These are phyloP conservation scores for Eucommia ulmoides DNA, from an alignment of 257 asterid genomes.

Conservation along the genomic window DNA sequence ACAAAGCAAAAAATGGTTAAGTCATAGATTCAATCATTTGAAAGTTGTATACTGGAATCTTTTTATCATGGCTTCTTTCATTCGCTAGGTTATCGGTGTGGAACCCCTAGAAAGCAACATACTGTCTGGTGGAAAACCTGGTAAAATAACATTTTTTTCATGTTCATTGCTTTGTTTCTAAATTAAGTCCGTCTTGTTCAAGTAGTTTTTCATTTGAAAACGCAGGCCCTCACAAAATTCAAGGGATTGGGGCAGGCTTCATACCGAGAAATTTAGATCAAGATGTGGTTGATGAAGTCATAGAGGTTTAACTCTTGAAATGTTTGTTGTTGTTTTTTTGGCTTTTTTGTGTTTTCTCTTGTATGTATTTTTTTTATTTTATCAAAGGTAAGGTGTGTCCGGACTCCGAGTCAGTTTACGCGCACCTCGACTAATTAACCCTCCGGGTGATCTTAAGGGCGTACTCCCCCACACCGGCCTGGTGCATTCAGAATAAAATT, in stretches of 20 bases:
- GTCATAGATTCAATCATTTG: conserved; percentile 12
- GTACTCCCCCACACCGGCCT: too few relatives aligned
- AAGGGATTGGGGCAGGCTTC: conserved; percentile 99
- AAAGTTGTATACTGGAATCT: too few relatives aligned
- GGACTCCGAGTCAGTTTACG: too few relatives aligned
- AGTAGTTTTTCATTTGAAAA: conserved; percentile 54
- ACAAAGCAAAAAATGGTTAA: too few relatives aligned
- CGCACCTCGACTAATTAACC: too few relatives aligned
- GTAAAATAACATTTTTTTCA: conserved; percentile 40
- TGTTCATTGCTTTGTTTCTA: conserved; percentile 18
- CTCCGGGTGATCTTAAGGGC: too few relatives aligned
- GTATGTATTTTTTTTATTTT: too few relatives aligned
- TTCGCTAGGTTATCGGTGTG: conserved; percentile 77
- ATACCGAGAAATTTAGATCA: conserved; percentile 88
- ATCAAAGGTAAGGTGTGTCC: too few relatives aligned
- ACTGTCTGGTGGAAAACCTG: conserved; percentile 96
- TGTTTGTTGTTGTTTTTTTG: too few relatives aligned
- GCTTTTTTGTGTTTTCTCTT: too few relatives aligned
- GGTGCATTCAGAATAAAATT: too few relatives aligned
- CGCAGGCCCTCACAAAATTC: conserved; percentile 99
- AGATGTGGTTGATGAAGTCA: conserved; percentile 90
- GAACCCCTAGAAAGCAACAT: conserved; percentile 94
- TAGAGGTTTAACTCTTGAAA: conserved; percentile 44
- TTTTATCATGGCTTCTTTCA: too few relatives aligned
- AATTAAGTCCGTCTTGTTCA: conserved; percentile 38